A percentile compares a stretch with the other conserved stretches of the same genome.
Conservation (phyloP, 257 asterid species). For the Solanum acaule region DNA sequence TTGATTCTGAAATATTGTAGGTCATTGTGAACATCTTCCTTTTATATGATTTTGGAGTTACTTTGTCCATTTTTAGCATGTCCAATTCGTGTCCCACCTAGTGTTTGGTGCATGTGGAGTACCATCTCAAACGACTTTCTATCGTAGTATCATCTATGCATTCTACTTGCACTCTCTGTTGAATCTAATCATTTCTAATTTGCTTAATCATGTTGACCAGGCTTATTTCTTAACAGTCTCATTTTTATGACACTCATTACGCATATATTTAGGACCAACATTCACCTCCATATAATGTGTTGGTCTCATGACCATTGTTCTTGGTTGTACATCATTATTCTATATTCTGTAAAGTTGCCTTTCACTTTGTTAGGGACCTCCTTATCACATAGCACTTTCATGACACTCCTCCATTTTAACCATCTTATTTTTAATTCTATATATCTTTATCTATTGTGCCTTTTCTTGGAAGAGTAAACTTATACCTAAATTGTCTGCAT, state of each 20-base stretch:
- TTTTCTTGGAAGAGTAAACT: not conserved
- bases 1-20: not conserved
- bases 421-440: not conserved
- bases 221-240: not conserved
- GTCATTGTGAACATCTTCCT: not conserved
- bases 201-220: not conserved
- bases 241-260: not conserved
- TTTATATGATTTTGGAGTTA: not conserved
- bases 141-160: not conserved
- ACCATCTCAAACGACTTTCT: not conserved
- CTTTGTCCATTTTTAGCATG: not conserved
- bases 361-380: not conserved
- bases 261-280: not conserved
- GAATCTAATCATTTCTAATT: not conserved
- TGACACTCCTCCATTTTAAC: not conserved
- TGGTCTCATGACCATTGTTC: not conserved
- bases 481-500: not conserved
- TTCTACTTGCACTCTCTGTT: not conserved
- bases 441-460: not conserved
- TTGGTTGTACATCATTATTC: not conserved
- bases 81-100: not conserved
- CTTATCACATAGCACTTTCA: not conserved
- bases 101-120: not conserved
- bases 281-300: not conserved
- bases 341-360: no score